Conservation (phyloP, 768 basidiomycete genomes). For the Trametes coccinea region DNA sequence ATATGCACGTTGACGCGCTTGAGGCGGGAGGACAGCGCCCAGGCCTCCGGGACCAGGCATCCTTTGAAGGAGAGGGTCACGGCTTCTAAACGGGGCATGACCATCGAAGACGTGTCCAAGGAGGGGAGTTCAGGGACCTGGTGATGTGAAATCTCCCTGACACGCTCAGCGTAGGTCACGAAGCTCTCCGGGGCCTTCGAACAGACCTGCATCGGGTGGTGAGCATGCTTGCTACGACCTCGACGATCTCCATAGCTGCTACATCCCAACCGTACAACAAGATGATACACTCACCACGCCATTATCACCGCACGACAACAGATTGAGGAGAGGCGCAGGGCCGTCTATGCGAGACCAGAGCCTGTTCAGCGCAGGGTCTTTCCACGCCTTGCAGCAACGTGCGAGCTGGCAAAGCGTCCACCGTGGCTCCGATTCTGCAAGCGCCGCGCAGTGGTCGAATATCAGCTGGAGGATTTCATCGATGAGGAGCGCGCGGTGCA, state of each 20-base stretch:
- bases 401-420: slow-evolving; percentile 28
- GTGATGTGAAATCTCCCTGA: slow-evolving; percentile 1
- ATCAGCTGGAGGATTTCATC: slow-evolving; percentile 31
- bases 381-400: slow-evolving; percentile 30
- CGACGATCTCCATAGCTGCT: neutral
- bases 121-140: neutral
- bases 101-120: neutral
- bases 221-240: neutral
- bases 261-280: neutral
- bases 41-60: slow-evolving; percentile 7
- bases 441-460: slow-evolving; percentile 27
- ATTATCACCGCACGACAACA: slow-evolving; percentile 1
- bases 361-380: slow-evolving; percentile 30
- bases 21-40: slow-evolving; percentile 8
- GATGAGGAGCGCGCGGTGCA: slow-evolving; percentile 32
- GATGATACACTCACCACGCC: neutral
- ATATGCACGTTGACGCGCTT: slow-evolving; percentile 3
- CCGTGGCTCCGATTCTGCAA: neutral
- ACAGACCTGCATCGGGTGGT: neutral
- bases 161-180: neutral
- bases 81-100: slow-evolving; percentile 7
- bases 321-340: slow-evolving; percentile 20
- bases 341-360: slow-evolving; percentile 29
- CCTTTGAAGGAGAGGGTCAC: slow-evolving; percentile 13
- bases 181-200: neutral